Evolutionary conservation across 352 stramenopile genomes (phyloP).

Genomic region (Phytopythium aichiense): DNA sequence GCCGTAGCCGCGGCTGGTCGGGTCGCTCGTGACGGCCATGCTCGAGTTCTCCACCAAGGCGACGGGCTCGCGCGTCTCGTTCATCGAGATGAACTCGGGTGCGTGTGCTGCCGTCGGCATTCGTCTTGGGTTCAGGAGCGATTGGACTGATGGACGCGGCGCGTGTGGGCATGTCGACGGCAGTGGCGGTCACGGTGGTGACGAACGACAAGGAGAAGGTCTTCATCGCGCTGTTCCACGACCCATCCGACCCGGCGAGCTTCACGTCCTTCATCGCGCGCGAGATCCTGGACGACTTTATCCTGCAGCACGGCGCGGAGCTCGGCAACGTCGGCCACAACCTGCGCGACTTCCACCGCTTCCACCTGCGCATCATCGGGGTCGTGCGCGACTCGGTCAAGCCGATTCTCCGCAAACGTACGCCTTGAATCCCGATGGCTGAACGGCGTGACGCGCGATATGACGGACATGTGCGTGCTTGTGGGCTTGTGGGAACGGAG

Average conservation of each 20-base stretch:
- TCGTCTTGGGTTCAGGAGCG: background rate
- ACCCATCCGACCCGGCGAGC: slow-evolving; percentile 64
- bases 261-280: slow-evolving; percentile 88
- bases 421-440: slow-evolving; percentile 7
- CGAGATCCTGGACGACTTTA: slow-evolving; percentile 83
- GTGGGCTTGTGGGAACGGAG: background rate
- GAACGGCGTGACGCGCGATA: background rate
- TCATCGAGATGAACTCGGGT: slow-evolving; percentile 87
- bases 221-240: slow-evolving; percentile 91
- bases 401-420: slow-evolving; percentile 81
- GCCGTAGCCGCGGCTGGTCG: slow-evolving; percentile 77
- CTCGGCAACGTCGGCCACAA: slow-evolving; percentile 86
- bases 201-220: slow-evolving; percentile 87
- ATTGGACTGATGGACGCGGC: background rate
- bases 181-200: slow-evolving; percentile 88
- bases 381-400: slow-evolving; percentile 84
- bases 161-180: no score
- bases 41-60: slow-evolving; percentile 90
- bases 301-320: slow-evolving; percentile 71
- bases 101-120: background rate
- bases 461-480: background rate
- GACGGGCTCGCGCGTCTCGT: slow-evolving; percentile 85
- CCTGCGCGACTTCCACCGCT: slow-evolving; percentile 88
- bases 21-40: slow-evolving; percentile 89
- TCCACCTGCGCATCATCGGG: slow-evolving; percentile 80